Evolutionary conservation across 495 filamentous ascomycete species (phyloP).

Genomic region (Penicillium atrosanguineum): DNA sequence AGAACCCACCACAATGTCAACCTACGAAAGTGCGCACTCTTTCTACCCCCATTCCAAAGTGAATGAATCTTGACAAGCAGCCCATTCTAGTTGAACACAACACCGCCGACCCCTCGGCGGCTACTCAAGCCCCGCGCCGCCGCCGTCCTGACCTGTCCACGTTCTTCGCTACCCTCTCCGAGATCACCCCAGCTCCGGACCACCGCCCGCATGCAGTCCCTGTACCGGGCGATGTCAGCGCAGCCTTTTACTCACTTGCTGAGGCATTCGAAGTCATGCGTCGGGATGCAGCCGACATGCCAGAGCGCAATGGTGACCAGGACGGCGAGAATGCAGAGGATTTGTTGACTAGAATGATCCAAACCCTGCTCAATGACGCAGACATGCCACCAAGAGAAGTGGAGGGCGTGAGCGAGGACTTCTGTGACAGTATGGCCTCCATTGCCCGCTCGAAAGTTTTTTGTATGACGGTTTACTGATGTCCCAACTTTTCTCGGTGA

Average conservation of each 20-base stretch:
- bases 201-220: conserved; percentile 60
- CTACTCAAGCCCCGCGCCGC: conserved; percentile 30
- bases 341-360: conserved; percentile 60
- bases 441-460: not conserved
- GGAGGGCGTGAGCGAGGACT: conserved; percentile 74
- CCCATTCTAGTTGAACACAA: conserved; percentile 74
- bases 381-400: conserved; percentile 65
- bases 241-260: conserved; percentile 57
- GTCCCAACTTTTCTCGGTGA: not conserved
- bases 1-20: conserved; percentile 43
- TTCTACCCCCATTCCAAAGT: not conserved
- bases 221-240: conserved; percentile 69
- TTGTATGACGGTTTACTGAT: not conserved
- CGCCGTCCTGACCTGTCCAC: conserved; percentile 81
- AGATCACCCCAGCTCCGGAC: conserved; percentile 52
- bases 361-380: conserved; percentile 59
- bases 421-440: conserved; percentile 58
- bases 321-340: conserved; percentile 30
- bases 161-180: conserved; percentile 76
- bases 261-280: conserved; percentile 56
- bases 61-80: not conserved
- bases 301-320: conserved; percentile 6
- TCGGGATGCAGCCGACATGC: conserved; percentile 24
- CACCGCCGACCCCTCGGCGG: conserved; percentile 44
- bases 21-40: conserved; percentile 50